These are phyloP conservation scores for Botryosphaeria agaves DNA, from an alignment of 2,329 filamentous ascomycete species.

Conservation along the genomic window DNA sequence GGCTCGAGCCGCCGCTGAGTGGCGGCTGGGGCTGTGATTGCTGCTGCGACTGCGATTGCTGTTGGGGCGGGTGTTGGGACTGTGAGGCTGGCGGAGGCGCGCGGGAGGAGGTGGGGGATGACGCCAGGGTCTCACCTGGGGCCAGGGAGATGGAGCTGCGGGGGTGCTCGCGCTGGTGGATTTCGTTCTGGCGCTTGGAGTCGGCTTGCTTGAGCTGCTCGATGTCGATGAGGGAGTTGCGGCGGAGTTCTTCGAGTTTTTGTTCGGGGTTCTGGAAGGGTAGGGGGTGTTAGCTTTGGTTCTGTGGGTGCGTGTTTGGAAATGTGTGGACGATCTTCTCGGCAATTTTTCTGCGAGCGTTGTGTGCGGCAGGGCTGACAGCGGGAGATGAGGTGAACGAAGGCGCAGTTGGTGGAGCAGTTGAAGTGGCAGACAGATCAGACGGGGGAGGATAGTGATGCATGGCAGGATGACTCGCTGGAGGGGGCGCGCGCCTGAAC, in stretches of 20 bases:
- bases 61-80: not conserved
- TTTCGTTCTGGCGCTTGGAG: slow-evolving; percentile 14
- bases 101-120: not conserved
- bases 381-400: not conserved
- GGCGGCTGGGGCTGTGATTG: not conserved
- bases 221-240: slow-evolving; percentile 24
- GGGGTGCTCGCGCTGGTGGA: slow-evolving; percentile 14
- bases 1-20: not conserved
- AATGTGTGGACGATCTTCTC: too few species aligned
- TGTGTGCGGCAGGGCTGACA: not conserved
- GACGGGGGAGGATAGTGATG: not conserved
- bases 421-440: not conserved
- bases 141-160: slow-evolving; percentile 12
- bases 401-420: not conserved
- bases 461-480: not conserved
- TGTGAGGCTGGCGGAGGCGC: not conserved
- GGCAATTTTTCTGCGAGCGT: too few species aligned
- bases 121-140: not conserved
- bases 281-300: slow-evolving; percentile 1
- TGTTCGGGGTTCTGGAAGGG: slow-evolving; percentile 24
- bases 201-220: slow-evolving; percentile 17
- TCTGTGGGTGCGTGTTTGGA: too few species aligned
- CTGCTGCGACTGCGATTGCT: not conserved
- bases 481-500: too few species aligned
- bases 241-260: slow-evolving; percentile 28